Evolutionary conservation across 164 flowering plant genomes (phyloP).

Genomic region (Magnolia officinalis): DNA sequence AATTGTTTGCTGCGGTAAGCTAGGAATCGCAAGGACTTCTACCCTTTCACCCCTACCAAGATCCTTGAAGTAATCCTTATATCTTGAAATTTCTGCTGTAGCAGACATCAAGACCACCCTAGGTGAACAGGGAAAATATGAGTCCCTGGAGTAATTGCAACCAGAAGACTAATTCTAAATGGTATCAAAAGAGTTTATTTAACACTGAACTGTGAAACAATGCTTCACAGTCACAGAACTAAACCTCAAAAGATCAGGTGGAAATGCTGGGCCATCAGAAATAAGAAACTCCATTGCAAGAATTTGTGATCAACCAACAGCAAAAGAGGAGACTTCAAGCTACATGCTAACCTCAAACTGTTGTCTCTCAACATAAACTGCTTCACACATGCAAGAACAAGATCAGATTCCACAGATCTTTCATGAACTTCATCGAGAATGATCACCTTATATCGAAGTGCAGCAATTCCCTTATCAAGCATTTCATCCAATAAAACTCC

Average conservation of each 20-base stretch:
- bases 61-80: constrained; percentile 82
- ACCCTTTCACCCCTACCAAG: constrained; percentile 92
- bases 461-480: constrained; percentile 79
- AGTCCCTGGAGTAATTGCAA: constrained; percentile 7
- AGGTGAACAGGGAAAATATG: constrained; percentile 17
- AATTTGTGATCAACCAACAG: not conserved
- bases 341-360: constrained; percentile 54
- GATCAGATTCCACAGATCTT: constrained; percentile 98
- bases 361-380: constrained; percentile 71
- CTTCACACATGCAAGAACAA: constrained; percentile 91
- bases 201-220: not conserved
- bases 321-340: not conserved
- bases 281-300: not conserved
- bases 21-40: constrained; percentile 87
- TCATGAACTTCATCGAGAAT: constrained; percentile 99
- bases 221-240: not conserved
- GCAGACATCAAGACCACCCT: constrained; percentile 99
- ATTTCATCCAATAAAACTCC: constrained; percentile 97
- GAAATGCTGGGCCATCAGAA: not conserved
- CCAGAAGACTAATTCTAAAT: not conserved
- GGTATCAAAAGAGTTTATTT: not conserved
- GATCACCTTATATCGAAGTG: constrained; percentile 80
- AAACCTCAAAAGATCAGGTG: not conserved
- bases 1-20: constrained; percentile 41
- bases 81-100: constrained; percentile 82